phyloP scores from a whole-genome alignment of 495 filamentous ascomycete genomes.

The Neurospora tetraspora region DNA sequence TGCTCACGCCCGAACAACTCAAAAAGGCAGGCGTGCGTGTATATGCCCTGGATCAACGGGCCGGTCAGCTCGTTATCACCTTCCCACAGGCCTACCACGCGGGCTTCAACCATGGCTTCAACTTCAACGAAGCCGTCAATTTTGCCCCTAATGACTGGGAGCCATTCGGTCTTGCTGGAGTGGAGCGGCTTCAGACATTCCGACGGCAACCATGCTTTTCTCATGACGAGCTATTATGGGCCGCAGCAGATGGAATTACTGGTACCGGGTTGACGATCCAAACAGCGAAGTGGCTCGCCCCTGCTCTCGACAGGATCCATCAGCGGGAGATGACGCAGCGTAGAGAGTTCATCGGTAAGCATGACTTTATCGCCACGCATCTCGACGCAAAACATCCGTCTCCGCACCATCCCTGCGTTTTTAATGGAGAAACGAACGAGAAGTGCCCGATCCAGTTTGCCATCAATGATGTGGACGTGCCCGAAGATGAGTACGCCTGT shows the following conservation, averaged over 20 bases:
- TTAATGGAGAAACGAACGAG: constrained; percentile 30
- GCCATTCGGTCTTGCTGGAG: constrained; percentile 77
- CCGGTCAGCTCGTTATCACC: constrained; percentile 92
- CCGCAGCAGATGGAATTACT: constrained; percentile 56
- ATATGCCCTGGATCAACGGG: constrained; percentile 86
- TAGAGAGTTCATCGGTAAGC: constrained; percentile 54
- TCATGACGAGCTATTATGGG: constrained; percentile 91
- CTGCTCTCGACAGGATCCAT: constrained; percentile 68
- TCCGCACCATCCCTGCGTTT: constrained; percentile 27
- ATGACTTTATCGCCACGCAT: constrained; percentile 43
- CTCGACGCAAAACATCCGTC: constrained; percentile 34
- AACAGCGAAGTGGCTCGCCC: constrained; percentile 88
- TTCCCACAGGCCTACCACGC: constrained; percentile 90
- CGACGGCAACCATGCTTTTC: constrained; percentile 92
- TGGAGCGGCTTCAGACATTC: constrained; percentile 78
- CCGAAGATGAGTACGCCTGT: constrained; percentile 86
- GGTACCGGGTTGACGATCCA: constrained; percentile 73
- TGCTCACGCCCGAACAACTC: constrained; percentile 90
- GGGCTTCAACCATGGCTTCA: constrained; percentile 94
- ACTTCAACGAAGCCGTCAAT: constrained; percentile 98
- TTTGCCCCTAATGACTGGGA: constrained; percentile 98
- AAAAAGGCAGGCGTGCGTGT: constrained; percentile 89
- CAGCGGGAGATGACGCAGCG: constrained; percentile 63
- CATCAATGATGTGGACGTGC: constrained; percentile 61
- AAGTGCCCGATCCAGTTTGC: constrained; percentile 34